Percentiles rank a stretch among this genome's conserved stretches.
Evolutionary conservation across 1,284 basidiomycete species (phyloP).

Genomic region (Wolfiporia cocos): DNA sequence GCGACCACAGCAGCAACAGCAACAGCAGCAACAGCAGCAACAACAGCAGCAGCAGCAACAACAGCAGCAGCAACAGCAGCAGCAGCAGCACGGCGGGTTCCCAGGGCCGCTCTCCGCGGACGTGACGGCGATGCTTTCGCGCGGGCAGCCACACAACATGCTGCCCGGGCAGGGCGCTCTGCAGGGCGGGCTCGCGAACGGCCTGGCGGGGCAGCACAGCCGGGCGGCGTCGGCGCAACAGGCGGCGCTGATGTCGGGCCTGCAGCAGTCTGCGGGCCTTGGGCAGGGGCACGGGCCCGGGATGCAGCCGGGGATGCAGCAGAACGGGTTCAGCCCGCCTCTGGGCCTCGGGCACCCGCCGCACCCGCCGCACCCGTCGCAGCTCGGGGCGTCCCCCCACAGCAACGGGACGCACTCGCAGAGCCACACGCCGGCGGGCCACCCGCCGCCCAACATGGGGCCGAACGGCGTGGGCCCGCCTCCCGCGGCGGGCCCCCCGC

Average conservation of each 20-base stretch:
- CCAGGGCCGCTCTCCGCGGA: background rate
- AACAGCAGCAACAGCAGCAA: constrained; percentile 13
- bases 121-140: background rate
- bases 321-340: background rate
- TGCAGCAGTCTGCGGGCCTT: background rate
- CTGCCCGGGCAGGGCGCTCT: background rate
- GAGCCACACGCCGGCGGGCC: constrained; percentile 17
- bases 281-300: background rate
- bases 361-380: constrained; percentile 8
- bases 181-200: too few relatives aligned
- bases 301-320: constrained; percentile 1
- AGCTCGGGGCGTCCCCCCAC: background rate
- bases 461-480: constrained; percentile 27
- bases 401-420: background rate
- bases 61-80: constrained; percentile 13
- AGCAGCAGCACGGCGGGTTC: constrained; percentile 15
- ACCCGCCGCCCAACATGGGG: constrained; percentile 37
- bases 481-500: constrained; percentile 29
- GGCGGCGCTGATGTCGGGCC: background rate
- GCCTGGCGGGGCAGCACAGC: too few relatives aligned
- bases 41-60: constrained; percentile 13
- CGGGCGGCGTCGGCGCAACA: background rate
- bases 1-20: constrained; percentile 5
- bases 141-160: too few relatives aligned
- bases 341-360: constrained; percentile 10